Evolutionary conservation across 805 yeast species (phyloP).

Genomic region (Priceomyces haplophilus): DNA sequence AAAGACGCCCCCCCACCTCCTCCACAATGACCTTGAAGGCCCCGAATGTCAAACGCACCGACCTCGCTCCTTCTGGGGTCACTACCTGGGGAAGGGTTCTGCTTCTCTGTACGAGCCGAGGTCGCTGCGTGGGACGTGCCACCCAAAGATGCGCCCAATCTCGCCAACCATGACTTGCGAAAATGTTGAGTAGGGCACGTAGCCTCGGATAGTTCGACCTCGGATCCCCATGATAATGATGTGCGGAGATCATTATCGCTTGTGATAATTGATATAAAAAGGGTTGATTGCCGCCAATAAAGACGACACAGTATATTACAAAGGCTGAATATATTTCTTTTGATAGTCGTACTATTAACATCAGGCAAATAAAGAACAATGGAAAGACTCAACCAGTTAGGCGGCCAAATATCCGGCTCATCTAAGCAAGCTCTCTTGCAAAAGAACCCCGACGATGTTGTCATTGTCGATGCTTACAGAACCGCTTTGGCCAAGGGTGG

Average conservation of each 20-base stretch:
- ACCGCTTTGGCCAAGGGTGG: conserved; percentile 89
- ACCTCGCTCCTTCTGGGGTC: too few species aligned
- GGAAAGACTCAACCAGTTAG: conserved; percentile 48
- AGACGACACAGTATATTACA: neutral
- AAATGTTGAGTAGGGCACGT: neutral
- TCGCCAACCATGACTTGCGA: too few species aligned
- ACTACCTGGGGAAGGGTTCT: too few species aligned
- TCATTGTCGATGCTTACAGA: conserved; percentile 84
- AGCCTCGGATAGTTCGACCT: conserved; percentile 5
- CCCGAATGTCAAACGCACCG: too few species aligned
- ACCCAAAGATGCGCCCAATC: neutral
- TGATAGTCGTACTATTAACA: neutral
- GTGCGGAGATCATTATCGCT: conserved; percentile 5
- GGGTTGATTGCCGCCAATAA: neutral
- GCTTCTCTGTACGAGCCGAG: too few species aligned
- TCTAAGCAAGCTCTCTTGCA: conserved; percentile 42
- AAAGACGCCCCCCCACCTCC: too few species aligned
- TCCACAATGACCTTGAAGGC: too few species aligned
- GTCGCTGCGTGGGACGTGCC: too few species aligned
- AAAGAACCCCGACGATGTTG: conserved; percentile 84
- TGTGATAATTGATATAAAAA: conserved; percentile 4
- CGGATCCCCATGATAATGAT: neutral
- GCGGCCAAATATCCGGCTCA: conserved; percentile 42
- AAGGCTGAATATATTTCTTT: too few species aligned
- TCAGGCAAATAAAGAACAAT: conserved; percentile 14